A percentile compares a stretch with the other conserved stretches of the same genome.
These are phyloP conservation scores for Globisporangium spiculum DNA, from an alignment of 352 stramenopile genomes.

Conservation along the genomic window DNA sequence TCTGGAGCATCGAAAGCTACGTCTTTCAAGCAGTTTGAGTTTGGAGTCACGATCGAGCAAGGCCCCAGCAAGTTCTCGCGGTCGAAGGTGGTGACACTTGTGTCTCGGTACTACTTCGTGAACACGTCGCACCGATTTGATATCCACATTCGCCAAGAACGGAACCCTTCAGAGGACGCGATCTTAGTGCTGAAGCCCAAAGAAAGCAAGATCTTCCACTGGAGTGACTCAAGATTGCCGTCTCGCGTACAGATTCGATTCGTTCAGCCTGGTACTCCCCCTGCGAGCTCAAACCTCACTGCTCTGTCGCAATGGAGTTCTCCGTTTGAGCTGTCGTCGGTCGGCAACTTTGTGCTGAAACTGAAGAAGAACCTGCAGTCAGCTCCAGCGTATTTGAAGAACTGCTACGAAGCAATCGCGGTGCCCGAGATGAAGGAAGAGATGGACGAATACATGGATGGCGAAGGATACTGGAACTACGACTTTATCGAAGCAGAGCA, in stretches of 20 bases:
- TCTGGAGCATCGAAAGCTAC: slow-evolving; percentile 21
- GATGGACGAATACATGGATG: slow-evolving; percentile 30
- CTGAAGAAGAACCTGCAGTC: slow-evolving; percentile 56
- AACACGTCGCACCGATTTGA: slow-evolving; percentile 67
- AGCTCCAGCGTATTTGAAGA: slow-evolving; percentile 33
- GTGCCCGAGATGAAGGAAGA: slow-evolving; percentile 26
- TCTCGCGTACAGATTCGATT: slow-evolving; percentile 75
- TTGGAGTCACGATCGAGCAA: slow-evolving; percentile 86
- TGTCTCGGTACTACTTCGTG: slow-evolving; percentile 79
- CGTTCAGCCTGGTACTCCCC: slow-evolving; percentile 31
- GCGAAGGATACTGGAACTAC: slow-evolving; percentile 29
- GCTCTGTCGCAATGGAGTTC: slow-evolving; percentile 69
- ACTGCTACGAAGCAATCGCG: slow-evolving; percentile 40
- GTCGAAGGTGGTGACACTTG: slow-evolving; percentile 75
- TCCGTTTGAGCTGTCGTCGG: slow-evolving; percentile 73
- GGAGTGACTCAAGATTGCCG: slow-evolving; percentile 61
- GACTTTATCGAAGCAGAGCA: slow-evolving; percentile 33
- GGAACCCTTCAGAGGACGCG: slow-evolving; percentile 28
- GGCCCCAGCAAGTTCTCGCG: slow-evolving; percentile 70
- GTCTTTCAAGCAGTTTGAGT: slow-evolving; percentile 74
- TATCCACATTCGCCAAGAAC: slow-evolving; percentile 68
- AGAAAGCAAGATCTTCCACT: slow-evolving; percentile 78
- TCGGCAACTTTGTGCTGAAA: slow-evolving; percentile 79
- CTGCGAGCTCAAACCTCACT: slow-evolving; percentile 7
- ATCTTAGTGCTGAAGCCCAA: slow-evolving; percentile 46